Base-by-base conservation (phyloP, 768 basidiomycete species). In the Boletus edulis region DNA sequence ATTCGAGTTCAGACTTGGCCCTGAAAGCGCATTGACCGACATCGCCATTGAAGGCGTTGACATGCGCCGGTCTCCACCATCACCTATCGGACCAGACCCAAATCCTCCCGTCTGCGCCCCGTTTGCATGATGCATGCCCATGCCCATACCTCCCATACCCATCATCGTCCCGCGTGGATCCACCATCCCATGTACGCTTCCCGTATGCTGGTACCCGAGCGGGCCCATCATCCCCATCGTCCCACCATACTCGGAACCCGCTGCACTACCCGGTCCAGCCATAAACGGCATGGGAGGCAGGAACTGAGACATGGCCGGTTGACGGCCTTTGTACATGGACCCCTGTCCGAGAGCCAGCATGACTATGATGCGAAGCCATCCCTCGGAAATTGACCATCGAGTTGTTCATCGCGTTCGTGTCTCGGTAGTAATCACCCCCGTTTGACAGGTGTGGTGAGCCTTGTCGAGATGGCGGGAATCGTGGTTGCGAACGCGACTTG, bases 21-120 rank as follows among this genome's bases (percentile, higher is more conserved):
- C 82, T 37, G 87, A 81, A 62, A 95, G 89, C 4, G 90, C 86
- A 68, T 92, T 92, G 55, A 85, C 85, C 6, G 87, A 85, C 15
- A 92, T 95, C 52, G 91, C 92, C 72, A 94, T 79, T 48, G 92
- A 94, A 78, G 90, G 91, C 8, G 85, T 89, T 49, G 93, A 94
- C 79, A 93, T 82, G 9, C 91, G 88, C 39, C 84, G 77, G 44
- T 81, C 77, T 20, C 73, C 72, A 43, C 58, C 63, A 14, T 60
- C 67, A 49, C 82, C 78, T 11, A 79, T 63, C 14, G 82, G 76
- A 42, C 81, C 77, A 22, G 78, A 22, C 22, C 22, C 22, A 22
- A 22, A 22, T 20, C 71, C 67, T 34, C 78, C 79, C 6, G 74
- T 71, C 64, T 84, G 84, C 32, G 86, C 85, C 3, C 86, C 83